A percentile compares a stretch with the other conserved stretches of the same genome.
Evolutionary conservation across 2,329 filamentous ascomycete genomes (phyloP).

Genomic region (Fusarium tanahbumbuense): DNA sequence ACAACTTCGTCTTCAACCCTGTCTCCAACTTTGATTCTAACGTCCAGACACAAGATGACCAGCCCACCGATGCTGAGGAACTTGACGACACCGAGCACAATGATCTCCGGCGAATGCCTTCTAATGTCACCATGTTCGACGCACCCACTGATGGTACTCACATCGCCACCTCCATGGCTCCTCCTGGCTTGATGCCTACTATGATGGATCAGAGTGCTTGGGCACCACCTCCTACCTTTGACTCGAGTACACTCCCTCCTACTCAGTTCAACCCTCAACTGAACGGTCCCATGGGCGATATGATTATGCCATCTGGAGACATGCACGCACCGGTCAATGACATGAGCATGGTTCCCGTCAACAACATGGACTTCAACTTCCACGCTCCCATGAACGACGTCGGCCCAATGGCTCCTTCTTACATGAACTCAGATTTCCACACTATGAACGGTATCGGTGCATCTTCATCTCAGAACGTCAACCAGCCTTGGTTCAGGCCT

Average conservation of each 20-base stretch:
- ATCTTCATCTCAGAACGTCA: background rate
- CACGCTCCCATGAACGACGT: background rate
- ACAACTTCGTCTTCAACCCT: background rate
- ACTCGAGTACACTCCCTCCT: background rate
- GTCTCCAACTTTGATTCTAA: background rate
- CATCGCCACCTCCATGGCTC: background rate
- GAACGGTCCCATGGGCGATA: background rate
- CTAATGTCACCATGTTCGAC: background rate
- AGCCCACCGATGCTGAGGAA: background rate
- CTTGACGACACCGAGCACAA: background rate
- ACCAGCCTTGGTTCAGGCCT: background rate
- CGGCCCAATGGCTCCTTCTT: background rate
- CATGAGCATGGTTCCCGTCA: background rate
- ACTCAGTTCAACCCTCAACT: background rate
- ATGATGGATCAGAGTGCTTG: background rate
- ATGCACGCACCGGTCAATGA: background rate
- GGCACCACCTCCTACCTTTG: background rate
- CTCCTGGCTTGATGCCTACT: background rate
- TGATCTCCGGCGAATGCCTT: background rate
- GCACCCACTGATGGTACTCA: background rate
- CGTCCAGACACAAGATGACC: background rate
- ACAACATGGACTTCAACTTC: background rate
- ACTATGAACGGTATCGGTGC: background rate
- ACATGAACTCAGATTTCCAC: background rate
- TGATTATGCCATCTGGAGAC: background rate